Percentiles rank a stretch among this genome's conserved stretches.
phyloP scores from a whole-genome alignment of 2,329 filamentous ascomycete species.

The Albophoma yamanashiensis region DNA sequence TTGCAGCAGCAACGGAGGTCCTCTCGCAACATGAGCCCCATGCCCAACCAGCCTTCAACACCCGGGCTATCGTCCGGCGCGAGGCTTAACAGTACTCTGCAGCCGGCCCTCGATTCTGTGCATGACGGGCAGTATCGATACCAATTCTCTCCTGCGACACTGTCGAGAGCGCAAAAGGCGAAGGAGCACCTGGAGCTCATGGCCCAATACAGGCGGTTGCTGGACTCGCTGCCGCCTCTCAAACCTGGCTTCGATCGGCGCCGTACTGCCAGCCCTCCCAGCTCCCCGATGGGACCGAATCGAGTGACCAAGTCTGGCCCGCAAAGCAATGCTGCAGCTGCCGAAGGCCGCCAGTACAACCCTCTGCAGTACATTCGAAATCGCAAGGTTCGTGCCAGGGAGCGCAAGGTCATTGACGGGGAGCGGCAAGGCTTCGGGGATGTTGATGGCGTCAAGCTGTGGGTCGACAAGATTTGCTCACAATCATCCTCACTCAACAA shows the following conservation, averaged over 20 bases:
- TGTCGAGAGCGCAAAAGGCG: slow-evolving; percentile 74
- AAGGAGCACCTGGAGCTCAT: slow-evolving; percentile 78
- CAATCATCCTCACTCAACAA: slow-evolving; percentile 16
- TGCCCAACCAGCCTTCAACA: slow-evolving; percentile 30
- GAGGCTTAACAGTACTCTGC: slow-evolving; percentile 33
- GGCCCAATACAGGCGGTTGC: slow-evolving; percentile 68
- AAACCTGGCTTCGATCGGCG: slow-evolving; percentile 30
- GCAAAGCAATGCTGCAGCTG: slow-evolving; percentile 19
- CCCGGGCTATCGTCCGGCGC: slow-evolving; percentile 30
- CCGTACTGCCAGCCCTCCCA: slow-evolving; percentile 29
- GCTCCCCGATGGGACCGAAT: slow-evolving; percentile 24
- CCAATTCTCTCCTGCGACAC: slow-evolving; percentile 67
- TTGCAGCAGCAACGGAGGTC: slow-evolving; percentile 59
- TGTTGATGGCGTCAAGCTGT: slow-evolving; percentile 57
- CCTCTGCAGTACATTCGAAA: slow-evolving; percentile 90
- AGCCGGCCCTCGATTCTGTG: slow-evolving; percentile 32
- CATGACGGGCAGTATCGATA: slow-evolving; percentile 43
- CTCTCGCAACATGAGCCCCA: slow-evolving; percentile 52
- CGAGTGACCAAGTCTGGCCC: slow-evolving; percentile 15
- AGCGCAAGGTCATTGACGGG: slow-evolving; percentile 64
- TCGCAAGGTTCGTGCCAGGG: slow-evolving; percentile 70
- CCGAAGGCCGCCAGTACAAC: slow-evolving; percentile 67
- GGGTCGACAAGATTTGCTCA: slow-evolving; percentile 58
- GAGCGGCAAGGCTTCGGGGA: slow-evolving; percentile 70
- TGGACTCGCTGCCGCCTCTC: slow-evolving; percentile 70